Conservation (phyloP, 306 rosid genomes). For the Dicorynia guianensis region DNA sequence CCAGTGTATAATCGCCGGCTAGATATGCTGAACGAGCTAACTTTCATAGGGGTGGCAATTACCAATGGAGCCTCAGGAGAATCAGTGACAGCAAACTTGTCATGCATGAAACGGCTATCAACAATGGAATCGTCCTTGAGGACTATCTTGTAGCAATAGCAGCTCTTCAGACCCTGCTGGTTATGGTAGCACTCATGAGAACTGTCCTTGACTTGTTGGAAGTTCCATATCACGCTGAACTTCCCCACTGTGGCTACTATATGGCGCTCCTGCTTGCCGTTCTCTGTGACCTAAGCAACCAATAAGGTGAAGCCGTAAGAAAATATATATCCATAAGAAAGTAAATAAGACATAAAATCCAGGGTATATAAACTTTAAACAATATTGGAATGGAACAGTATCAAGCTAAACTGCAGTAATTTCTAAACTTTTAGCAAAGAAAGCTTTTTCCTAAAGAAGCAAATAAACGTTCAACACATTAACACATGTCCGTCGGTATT, state of each 20-base stretch:
- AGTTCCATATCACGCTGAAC: slow-evolving; percentile 74
- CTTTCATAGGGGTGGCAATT: slow-evolving; percentile 74
- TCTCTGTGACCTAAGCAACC: slow-evolving; percentile 60
- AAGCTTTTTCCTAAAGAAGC: no score
- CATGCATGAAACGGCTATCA: slow-evolving; percentile 72
- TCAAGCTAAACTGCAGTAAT: neutral
- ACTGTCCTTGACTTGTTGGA: slow-evolving; percentile 68
- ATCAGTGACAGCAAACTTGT: slow-evolving; percentile 63
- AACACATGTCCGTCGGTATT: no score
- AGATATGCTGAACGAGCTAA: slow-evolving; percentile 74
- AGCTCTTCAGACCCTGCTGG: slow-evolving; percentile 70
- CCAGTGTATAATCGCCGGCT: slow-evolving; percentile 49
- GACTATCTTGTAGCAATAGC: slow-evolving; percentile 75
- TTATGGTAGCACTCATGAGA: slow-evolving; percentile 66
- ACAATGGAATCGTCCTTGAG: slow-evolving; percentile 71
- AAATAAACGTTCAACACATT: no score
- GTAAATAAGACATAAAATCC: neutral
- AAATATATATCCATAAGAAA: neutral
- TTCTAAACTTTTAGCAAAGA: neutral
- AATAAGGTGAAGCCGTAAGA: neutral
- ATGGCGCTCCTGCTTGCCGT: slow-evolving; percentile 74
- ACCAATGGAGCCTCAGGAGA: slow-evolving; percentile 76
- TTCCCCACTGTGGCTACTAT: slow-evolving; percentile 74
- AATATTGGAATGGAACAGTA: neutral
- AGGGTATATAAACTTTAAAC: neutral